Conservation (phyloP, 2,329 filamentous ascomycete genomes). For the Colletotrichum shisoi region DNA sequence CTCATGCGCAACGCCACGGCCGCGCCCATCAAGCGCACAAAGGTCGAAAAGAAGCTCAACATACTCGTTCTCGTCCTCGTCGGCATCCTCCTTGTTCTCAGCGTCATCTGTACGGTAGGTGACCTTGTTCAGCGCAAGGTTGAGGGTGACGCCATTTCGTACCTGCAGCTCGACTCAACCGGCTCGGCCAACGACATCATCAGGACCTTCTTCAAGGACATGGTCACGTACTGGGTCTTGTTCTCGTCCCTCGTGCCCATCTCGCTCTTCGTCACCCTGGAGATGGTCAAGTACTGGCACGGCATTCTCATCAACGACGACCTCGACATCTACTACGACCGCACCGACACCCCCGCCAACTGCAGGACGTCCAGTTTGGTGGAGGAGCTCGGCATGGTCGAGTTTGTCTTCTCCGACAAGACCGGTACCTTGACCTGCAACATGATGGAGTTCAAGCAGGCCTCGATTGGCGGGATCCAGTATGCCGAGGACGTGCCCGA, state of each 20-base stretch:
- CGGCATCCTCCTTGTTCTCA: slow-evolving; percentile 81
- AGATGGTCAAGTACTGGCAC: slow-evolving; percentile 97
- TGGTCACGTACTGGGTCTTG: slow-evolving; percentile 97
- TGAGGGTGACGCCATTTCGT: slow-evolving; percentile 68
- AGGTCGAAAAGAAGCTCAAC: slow-evolving; percentile 93
- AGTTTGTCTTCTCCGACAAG: slow-evolving; percentile 98
- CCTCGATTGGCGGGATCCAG: slow-evolving; percentile 89
- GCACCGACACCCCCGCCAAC: slow-evolving; percentile 92
- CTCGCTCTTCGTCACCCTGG: slow-evolving; percentile 95
- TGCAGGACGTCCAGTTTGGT: slow-evolving; percentile 96
- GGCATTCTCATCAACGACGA: slow-evolving; percentile 98
- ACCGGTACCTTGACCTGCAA: slow-evolving; percentile 98
- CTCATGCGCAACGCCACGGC: slow-evolving; percentile 98
- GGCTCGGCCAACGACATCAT: slow-evolving; percentile 65
- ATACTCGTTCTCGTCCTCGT: slow-evolving; percentile 90
- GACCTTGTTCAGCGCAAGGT: slow-evolving; percentile 81
- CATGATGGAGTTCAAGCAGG: slow-evolving; percentile 98
- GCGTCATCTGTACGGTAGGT: slow-evolving; percentile 88
- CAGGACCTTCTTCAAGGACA: slow-evolving; percentile 87
- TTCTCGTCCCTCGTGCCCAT: slow-evolving; percentile 97
- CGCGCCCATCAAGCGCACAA: slow-evolving; percentile 95
- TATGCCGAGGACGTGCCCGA: slow-evolving; percentile 93
- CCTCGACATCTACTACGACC: slow-evolving; percentile 96
- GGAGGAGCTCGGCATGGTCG: slow-evolving; percentile 96
- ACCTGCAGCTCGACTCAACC: slow-evolving; percentile 73